Evolutionary conservation across 768 basidiomycete genomes (phyloP), one percentile per base, ranked within the genome.

Genomic region (Boletus sensibilis): DNA sequence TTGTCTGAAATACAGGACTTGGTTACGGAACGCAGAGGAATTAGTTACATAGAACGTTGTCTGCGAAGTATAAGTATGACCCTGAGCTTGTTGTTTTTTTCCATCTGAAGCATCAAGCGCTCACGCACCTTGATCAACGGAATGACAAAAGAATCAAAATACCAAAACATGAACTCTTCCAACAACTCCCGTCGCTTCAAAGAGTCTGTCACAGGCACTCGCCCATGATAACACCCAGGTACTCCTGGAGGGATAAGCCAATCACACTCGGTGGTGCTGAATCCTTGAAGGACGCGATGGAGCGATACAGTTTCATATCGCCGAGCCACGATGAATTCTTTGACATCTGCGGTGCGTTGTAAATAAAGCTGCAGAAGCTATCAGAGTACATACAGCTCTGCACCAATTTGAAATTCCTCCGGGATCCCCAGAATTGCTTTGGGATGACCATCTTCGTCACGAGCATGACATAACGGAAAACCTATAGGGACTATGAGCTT

Each of bases 31-130:
- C 8, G 87, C 89, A 20, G 89, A 86, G 0, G 95, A 92, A 60
- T 98, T 92, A 0, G 97, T 98, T 42, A 94, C 79, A 71, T 98
- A 98, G 73, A 97, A 99, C 0, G 87, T 87, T 3, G 92, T 92
- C 95, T 98, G 60, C 45, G 2, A 23, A 25, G 10, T 33, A 42
- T 37, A 14, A 38, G 37, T 11, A 21, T 25, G 7, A 4, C 4
- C 21, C 18, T 21, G 12, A 4, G 14, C 20, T 6, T 3, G 14
- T 20, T 39, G 14, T 20, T 39, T 29, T 10, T n/a, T n/a, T 29
- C 7, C 14, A n/a, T 47, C 25, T 4, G 2, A n/a, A 14, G 23
- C 6, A 38, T 41, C 21, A 41, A 37, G 33, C 11, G 41, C 20
- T 52, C 20, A 67, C 80, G 43, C 58, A 92, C 96, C 77, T 83